Conservation (phyloP, 495 filamentous ascomycete genomes). For the Pseudevernia furfuracea region DNA sequence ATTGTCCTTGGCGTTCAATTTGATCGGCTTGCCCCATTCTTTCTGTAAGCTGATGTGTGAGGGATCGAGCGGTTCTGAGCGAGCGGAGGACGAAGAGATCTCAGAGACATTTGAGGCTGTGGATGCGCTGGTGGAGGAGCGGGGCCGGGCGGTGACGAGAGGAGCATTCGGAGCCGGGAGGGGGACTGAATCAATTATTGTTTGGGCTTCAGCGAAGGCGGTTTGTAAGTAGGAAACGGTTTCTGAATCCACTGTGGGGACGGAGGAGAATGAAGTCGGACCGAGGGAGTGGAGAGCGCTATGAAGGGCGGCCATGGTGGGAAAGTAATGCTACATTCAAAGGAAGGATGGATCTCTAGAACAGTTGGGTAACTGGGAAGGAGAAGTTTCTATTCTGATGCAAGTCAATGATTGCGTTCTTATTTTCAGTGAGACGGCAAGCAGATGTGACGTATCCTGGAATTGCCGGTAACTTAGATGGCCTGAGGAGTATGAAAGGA, state of each 20-base stretch:
- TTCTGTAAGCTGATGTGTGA: slow-evolving; percentile 52
- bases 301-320: slow-evolving; percentile 56
- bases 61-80: slow-evolving; percentile 42
- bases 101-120: slow-evolving; percentile 36
- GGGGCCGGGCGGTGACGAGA: slow-evolving; percentile 29
- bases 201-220: slow-evolving; percentile 55
- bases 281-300: slow-evolving; percentile 67
- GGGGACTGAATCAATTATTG: slow-evolving; percentile 71
- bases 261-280: slow-evolving; percentile 57
- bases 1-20: slow-evolving; percentile 61
- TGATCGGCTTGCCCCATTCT: slow-evolving; percentile 80
- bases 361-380: not conserved
- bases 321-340: slow-evolving; percentile 18
- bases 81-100: slow-evolving; percentile 45
- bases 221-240: slow-evolving; percentile 47
- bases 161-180: slow-evolving; percentile 40
- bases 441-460: not conserved
- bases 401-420: not conserved
- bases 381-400: not conserved
- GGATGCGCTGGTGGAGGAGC: slow-evolving; percentile 34
- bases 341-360: slow-evolving; percentile 16
- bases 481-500: not conserved
- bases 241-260: slow-evolving; percentile 48
- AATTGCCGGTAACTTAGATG: no score
- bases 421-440: not conserved